A percentile compares a stretch with the other conserved stretches of the same genome.
phyloP scores from a whole-genome alignment of 495 filamentous ascomycete genomes.

The Aspergillus sparsus region DNA sequence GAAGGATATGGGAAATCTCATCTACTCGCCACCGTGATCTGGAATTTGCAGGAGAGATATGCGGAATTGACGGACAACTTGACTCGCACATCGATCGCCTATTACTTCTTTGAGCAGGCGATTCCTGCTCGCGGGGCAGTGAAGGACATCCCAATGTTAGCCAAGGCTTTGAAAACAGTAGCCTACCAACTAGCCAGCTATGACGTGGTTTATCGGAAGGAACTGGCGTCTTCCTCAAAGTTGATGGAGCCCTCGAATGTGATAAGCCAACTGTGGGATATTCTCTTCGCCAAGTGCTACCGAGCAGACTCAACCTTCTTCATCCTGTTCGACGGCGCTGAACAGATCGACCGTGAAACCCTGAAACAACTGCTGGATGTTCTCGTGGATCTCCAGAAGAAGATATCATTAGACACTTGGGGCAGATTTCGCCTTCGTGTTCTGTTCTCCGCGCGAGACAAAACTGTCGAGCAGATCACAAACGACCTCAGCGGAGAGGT shows the following conservation, averaged over 20 bases:
- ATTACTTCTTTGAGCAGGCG: conserved; percentile 2
- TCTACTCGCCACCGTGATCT: background rate
- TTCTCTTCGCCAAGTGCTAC: background rate
- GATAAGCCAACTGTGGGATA: background rate
- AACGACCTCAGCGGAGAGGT: background rate
- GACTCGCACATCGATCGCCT: conserved; percentile 5
- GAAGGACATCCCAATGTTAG: background rate
- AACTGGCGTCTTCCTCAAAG: background rate
- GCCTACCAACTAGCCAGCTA: background rate
- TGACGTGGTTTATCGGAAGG: conserved; percentile 7
- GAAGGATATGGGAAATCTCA: conserved; percentile 2
- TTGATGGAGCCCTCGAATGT: background rate
- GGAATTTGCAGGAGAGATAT: background rate
- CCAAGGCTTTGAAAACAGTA: background rate
- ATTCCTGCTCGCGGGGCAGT: too few species aligned
- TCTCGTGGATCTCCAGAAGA: background rate
- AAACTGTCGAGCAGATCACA: background rate
- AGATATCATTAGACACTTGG: background rate
- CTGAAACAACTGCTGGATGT: background rate
- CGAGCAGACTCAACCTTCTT: conserved; percentile 1
- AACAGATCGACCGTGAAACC: background rate
- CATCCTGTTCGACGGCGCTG: background rate
- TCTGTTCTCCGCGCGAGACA: background rate
- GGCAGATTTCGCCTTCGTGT: background rate
- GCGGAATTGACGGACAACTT: background rate